Percentiles rank a stretch among this genome's conserved stretches.
phyloP scores from a whole-genome alignment of 148 eudicot genomes.

The Camellia granthamiana region DNA sequence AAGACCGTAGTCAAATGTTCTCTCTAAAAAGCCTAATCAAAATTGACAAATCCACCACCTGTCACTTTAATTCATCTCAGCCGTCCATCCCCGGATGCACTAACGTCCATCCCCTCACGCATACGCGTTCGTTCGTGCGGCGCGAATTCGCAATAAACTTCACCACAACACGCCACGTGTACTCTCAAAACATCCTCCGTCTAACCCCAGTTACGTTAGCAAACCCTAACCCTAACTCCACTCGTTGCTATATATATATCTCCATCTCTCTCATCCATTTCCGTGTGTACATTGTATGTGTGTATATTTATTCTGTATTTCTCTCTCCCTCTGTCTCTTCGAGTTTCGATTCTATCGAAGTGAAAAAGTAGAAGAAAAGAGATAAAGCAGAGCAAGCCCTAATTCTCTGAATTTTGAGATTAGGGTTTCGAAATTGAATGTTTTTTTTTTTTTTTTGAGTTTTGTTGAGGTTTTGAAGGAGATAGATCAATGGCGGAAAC shows the following conservation, averaged over 20 bases:
- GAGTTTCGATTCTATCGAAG: too few relatives aligned
- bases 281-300: not conserved
- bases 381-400: conserved; percentile 16
- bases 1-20: too few relatives aligned
- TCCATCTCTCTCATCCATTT: too few relatives aligned
- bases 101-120: conserved; percentile 11
- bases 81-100: conserved; percentile 1
- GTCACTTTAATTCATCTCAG: not conserved
- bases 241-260: not conserved
- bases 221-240: conserved; percentile 19
- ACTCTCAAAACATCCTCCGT: not conserved
- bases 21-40: not conserved
- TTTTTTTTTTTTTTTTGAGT: conserved; percentile 12
- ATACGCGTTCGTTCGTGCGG: conserved; percentile 15
- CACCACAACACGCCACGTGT: conserved; percentile 20
- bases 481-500: conserved; percentile 44
- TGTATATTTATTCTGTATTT: not conserved
- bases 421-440: not conserved
- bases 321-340: not conserved
- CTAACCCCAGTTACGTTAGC: not conserved
- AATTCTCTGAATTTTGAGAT: conserved; percentile 17
- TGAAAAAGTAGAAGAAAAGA: not conserved
- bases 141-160: conserved; percentile 14
- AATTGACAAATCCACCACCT: not conserved
- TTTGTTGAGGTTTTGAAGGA: not conserved